Base-by-base conservation (phyloP, 441 rosid genomes). In the Euphorbia celastroides region DNA sequence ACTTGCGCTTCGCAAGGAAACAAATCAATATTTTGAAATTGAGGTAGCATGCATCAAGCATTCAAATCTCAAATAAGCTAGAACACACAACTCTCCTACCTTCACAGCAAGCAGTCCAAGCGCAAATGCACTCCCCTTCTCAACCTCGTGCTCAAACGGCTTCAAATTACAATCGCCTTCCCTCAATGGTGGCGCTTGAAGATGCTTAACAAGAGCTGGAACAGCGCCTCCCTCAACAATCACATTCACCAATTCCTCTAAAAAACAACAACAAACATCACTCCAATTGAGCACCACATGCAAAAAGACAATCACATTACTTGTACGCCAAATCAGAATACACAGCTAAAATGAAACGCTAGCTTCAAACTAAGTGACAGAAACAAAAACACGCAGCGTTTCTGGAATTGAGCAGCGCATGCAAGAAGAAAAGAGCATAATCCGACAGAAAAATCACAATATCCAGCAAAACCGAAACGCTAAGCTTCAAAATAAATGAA, bases 91-190 rank as follows among this genome's bases (percentile, higher is more conserved):
- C 34, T 19, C 60, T 60, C 66, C 51, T 26, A 87, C 99, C 99
- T 94, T 94, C 32, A 94, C 91, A 12, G 99, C 96, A 31, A 94
- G 97, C 64, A 91, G 87, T 31, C 99, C 99, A 44, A 94, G 80
- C 6, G 98, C 97, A 63, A 89, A 94, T n/a, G 99, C 97, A 71
- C 99, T 86, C 74, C 94, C 97, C 78, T 94, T 94, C 88, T 94
- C 99, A 2, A 92, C 97, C 74, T 94, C 98, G n/a, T 94, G 99
- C 75, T 94, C 96, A 56, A 79, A 92, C 60, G 96, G 97, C 85
- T 72, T 89, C 25, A 72, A 38, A 73, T 63, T 70, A 48, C 68
- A 55, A 28, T 82, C 97, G 44, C 62, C 82, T 51, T 86, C 97
- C 51, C 50, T 71, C 11, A 44, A 79, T 34, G 89, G 83, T n/a